Evolutionary conservation across 1,284 basidiomycete species (phyloP), one percentile per base, ranked within the genome.

Genomic region (Fomitopsis palustris): DNA sequence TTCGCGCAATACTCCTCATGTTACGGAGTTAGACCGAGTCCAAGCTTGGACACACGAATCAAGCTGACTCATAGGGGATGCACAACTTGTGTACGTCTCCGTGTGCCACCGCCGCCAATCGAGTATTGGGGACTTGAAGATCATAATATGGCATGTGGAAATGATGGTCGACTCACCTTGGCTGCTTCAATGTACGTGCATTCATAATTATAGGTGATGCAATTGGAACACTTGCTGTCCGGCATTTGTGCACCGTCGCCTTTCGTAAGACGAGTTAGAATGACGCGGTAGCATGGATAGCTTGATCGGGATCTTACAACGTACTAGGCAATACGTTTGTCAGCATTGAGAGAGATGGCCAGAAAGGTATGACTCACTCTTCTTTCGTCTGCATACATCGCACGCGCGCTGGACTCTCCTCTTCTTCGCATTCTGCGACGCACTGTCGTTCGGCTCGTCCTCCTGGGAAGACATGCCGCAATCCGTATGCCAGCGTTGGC

Each of bases 171-270:
- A 17, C 78, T 52, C 61, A 88, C 88, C 81, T 87, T 87, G 31
- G 87, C 84, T 2, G 83, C 82, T 68, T 90, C 87, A 54, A 90
- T 76, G 69, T 92, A 94, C 0, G 88, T 91, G 74, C 92, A 94
- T 1, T 90, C 86, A 23, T 85, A 79, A 60, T 78, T 85, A 66
- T 87, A 89, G 14, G 90, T 82, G 17, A 83, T 76, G 69, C 93
- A 95, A 69, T 92, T 93, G 0, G 91, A 89, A 70, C 93, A 95
- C 60, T 78, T 76, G 62, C 85, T 86, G 25, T 80, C 81, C 10
- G 81, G 82, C 83, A 85, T 88, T 56, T 69, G 65, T 9, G 66
- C 68, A 38, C 70, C 70, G 67, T 72, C 71, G 61, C 71, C 71
- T 72, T 21, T 14, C 19, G 21, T n/a, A 53, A 49, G 42, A 10